Evolutionary conservation across 305 asterid species (phyloP), one percentile per base, ranked within the genome.

Genomic region (Fraxinus xanthoxyloides): DNA sequence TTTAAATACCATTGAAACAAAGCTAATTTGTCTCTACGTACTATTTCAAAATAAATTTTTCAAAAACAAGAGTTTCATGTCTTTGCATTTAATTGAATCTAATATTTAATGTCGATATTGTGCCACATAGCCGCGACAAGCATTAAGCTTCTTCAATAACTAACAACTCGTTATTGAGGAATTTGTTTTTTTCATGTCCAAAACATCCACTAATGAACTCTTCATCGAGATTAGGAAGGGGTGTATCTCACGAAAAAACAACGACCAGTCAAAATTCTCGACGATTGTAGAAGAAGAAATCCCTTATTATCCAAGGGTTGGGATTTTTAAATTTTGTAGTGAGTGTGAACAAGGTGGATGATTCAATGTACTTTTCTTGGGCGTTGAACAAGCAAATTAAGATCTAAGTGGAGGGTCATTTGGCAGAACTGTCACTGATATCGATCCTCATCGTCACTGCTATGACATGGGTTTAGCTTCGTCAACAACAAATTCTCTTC

Each of bases 121-220:
- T 38, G 48, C 15, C 48, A 40, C 51, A 40, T 10, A 40, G 17
- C 3, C 1, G 1, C 0, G 51, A 40, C 51, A 40, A 10, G 51
- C 3, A 3, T 10, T 40, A 82, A 87, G 82, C 83, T 93, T 85
- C 61, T 92, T 93, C 8, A 86, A 89, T 80, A 80, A 82, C 26
- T 90, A 90, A 85, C 82, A 85, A 34, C 91, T 90, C 31, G 85
- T 91, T 4, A 88, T 92, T 13, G 94, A 92, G 0, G 97, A 90
- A 69, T 82, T 92, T 4, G 90, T 86, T 0, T 90, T 92, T 19
- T 92, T 91, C 30, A 85, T 85, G 81, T 82, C 80, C 82, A 86
- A 43, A 15, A 79, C 2, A 4, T 79, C 81, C 72, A 86, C 86
- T 0, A 40, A 38, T 0, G 89, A 90, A 84, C 88, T 93, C n/a